Base-by-base conservation (phyloP, 1,284 basidiomycete species). In the Porodaedalea pini region DNA sequence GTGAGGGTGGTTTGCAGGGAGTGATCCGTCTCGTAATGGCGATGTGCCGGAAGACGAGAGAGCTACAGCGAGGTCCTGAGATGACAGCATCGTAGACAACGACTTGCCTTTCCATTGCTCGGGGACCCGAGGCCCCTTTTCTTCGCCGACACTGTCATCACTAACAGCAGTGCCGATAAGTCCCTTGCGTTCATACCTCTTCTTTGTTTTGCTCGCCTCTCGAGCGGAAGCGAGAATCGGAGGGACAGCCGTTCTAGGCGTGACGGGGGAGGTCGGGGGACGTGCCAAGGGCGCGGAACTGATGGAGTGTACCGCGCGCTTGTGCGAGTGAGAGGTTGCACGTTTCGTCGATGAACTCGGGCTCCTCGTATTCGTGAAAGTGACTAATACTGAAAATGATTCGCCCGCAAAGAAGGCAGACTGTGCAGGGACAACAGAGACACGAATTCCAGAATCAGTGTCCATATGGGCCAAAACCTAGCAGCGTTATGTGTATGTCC, bases 321-420 rank as follows among this genome's bases (percentile, higher is more conserved):
- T 85, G 69, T 89, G 87, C 0, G 74, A 69, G 44, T 70, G 71
- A n/a, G 73, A 66, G 31, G 66, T 58, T 54, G 68, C 57, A 34
- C 70, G 65, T 37, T 44, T 54, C 19, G 44, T n/a, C 2, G 58
- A 34, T 7, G 53, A 23, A 23, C 43, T 54, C n/a, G 75, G 71
- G 5, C 81, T 76, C 17, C 81, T 82, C 4, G 85, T 89, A 70
- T 96, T 97, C 45, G 88, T 88, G 71, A 97, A 93, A 0, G 90
- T 88, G 67, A 98, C 86, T 3, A 83, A 87, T 15, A 92, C 91
- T 4, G 84, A 78, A 71, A 96, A 92, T 0, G 82, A 76, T 70
- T 98, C 94, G 60, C 94, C 94, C 0, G 94, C 93, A 70, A 95
- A 98, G 73, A 90, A 97, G 0, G 92, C 91, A 0, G 92, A 90